phyloP scores from a whole-genome alignment of 805 yeast species.

The Starmerella riodocensis region DNA sequence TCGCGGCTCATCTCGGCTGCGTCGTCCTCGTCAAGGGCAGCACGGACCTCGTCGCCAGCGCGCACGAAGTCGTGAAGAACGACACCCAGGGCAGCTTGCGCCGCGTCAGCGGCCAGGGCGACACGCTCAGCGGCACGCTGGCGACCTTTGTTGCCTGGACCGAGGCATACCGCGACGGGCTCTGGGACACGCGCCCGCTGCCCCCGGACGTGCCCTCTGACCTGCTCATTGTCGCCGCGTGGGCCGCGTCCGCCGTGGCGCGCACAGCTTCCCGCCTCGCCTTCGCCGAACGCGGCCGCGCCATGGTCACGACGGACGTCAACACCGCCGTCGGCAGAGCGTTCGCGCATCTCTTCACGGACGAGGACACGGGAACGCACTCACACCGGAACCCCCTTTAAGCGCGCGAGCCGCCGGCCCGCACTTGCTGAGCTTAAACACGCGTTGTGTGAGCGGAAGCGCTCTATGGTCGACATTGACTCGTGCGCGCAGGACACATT shows the following conservation, averaged over 20 bases:
- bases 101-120: conserved; percentile 96
- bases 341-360: conserved; percentile 31
- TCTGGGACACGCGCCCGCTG: conserved; percentile 42
- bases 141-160: conserved; percentile 78
- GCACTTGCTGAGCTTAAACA: too few relatives aligned
- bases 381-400: too few relatives aligned
- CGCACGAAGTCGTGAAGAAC: conserved; percentile 33
- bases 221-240: conserved; percentile 41
- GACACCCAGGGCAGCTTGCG: conserved; percentile 51
- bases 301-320: conserved; percentile 76
- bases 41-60: conserved; percentile 48
- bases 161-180: conserved; percentile 40
- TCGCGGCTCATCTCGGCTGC: conserved; percentile 42
- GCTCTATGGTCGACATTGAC: too few relatives aligned
- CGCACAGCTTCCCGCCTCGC: conserved; percentile 55
- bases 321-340: conserved; percentile 56
- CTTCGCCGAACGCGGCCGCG: conserved; percentile 48
- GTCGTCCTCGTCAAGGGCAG: conserved; percentile 65
- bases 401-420: too few relatives aligned
- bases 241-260: conserved; percentile 57
- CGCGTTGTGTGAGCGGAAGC: too few relatives aligned
- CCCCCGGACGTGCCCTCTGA: conserved; percentile 21
- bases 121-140: conserved; percentile 74
- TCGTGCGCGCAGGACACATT: too few relatives aligned
- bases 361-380: too few relatives aligned